phyloP scores from a whole-genome alignment of 495 filamentous ascomycete species.

The Penicillium cinerascens region DNA sequence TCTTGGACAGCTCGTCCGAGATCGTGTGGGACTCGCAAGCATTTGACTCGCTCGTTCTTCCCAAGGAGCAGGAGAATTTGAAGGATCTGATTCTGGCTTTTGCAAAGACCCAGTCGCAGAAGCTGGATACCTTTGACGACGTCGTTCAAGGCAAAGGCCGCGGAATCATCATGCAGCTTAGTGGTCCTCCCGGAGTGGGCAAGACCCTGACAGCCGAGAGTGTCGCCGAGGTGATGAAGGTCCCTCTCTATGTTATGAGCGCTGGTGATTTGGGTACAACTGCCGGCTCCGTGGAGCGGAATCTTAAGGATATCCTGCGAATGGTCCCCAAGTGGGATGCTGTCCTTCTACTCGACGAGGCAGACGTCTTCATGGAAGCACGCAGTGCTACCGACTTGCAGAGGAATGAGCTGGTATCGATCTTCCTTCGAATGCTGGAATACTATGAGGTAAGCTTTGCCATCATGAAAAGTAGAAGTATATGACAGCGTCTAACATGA shows the following conservation, averaged over 20 bases:
- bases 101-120: conserved; percentile 27
- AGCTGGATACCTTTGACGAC: conserved; percentile 27
- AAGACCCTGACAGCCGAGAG: conserved; percentile 44
- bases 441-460: conserved; percentile 44
- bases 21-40: conserved; percentile 52
- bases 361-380: conserved; percentile 45
- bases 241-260: conserved; percentile 41
- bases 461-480: background rate
- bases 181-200: conserved; percentile 39
- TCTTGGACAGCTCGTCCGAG: conserved; percentile 33
- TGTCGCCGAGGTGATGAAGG: conserved; percentile 29
- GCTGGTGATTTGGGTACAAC: conserved; percentile 53
- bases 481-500: background rate
- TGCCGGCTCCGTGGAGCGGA: conserved; percentile 46
- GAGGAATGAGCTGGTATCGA: conserved; percentile 45
- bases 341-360: conserved; percentile 45
- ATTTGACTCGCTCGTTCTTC: conserved; percentile 55
- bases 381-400: conserved; percentile 30
- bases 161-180: conserved; percentile 38
- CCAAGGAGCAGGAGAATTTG: conserved; percentile 18
- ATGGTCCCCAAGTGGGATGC: conserved; percentile 47
- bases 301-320: conserved; percentile 48
- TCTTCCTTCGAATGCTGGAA: conserved; percentile 51
- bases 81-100: conserved; percentile 31
- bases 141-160: conserved; percentile 32